Percentiles rank a stretch among this genome's conserved stretches.
phyloP scores from a whole-genome alignment of 1,284 basidiomycete genomes.

The Volvariella surrecta region DNA sequence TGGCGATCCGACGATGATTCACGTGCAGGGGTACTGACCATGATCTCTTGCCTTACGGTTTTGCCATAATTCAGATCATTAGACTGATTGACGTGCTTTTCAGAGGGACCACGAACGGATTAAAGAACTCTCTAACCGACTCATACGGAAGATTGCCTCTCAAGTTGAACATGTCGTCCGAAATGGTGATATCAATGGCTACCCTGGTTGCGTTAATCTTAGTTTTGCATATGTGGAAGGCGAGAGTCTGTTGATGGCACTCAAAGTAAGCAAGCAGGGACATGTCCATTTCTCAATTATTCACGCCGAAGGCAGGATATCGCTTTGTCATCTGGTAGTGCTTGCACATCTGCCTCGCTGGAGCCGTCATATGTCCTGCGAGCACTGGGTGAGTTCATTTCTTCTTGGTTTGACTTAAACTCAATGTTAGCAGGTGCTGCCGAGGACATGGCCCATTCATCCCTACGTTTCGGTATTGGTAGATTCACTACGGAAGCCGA shows the following conservation, averaged over 20 bases:
- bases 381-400: conserved; percentile 64
- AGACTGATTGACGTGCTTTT: conserved; percentile 10
- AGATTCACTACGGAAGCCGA: conserved; percentile 98
- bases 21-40: conserved; percentile 88
- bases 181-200: conserved; percentile 87
- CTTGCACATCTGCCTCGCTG: conserved; percentile 96
- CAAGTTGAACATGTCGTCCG: conserved; percentile 87
- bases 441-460: conserved; percentile 99
- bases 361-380: conserved; percentile 98
- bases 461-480: conserved; percentile 95
- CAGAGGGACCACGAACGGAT: conserved; percentile 84
- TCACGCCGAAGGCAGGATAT: conserved; percentile 57
- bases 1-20: conserved; percentile 53
- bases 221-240: conserved; percentile 98
- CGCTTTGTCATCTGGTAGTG: conserved; percentile 95
- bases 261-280: conserved; percentile 66
- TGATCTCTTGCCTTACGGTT: conserved; percentile 4
- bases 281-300: conserved; percentile 8
- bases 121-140: conserved; percentile 70
- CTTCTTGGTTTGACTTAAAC: background rate
- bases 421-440: conserved; percentile 57
- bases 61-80: conserved; percentile 1
- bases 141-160: conserved; percentile 76
- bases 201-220: conserved; percentile 91
- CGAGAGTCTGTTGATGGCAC: conserved; percentile 94